Evolutionary conservation across 1,284 basidiomycete species (phyloP), one percentile per base, ranked within the genome.

Genomic region (Prillingera fragicola): DNA sequence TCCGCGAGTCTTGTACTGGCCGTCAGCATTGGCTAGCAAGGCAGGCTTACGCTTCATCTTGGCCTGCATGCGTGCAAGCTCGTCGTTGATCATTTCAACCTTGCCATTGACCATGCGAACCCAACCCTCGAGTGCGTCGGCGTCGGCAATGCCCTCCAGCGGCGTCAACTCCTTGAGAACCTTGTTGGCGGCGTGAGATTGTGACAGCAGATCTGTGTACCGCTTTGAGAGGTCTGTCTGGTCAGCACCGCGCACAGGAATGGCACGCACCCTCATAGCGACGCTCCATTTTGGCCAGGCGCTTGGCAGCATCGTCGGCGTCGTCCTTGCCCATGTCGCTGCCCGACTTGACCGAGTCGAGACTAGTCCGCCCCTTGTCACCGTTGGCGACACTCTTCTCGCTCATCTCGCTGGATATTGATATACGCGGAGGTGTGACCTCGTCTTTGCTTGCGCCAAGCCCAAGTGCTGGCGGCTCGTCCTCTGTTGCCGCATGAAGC

Each of bases 1-100:
- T 78, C 3, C 83, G 83, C 39, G 81, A 82, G 42, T 87, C 87
- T 71, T 91, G 87, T 23, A 81, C 89, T 91, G 57, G 32, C 8
- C 9, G 39, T 56, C 49, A 58, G 55, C 34, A 21, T n/a, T 26
- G 23, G 8, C n/a, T 18, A 17, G 22, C 39, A 14, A 13, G 13
- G 21, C 13, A 15, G 27, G 31, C 80, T 62, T 64, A 89, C 89
- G 75, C 45, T 77, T 78, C 9, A 90, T 74, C 61, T 85, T 85
- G 45, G 75, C 77, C 45, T 76, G 82, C 19, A 92, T 68, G 33
- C 82, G 77, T 51, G 79, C 81, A 48, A 89, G 78, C 60, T 92
- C 87, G 24, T 52, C 59, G 4, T 56, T 59, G 39, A 67, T 54
- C 57, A 87, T 87, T 73, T 86, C 81, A 2, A 77, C 72, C 64